Conservation (phyloP, 2,329 filamentous ascomycete genomes). For the Colletotrichum navitas region DNA sequence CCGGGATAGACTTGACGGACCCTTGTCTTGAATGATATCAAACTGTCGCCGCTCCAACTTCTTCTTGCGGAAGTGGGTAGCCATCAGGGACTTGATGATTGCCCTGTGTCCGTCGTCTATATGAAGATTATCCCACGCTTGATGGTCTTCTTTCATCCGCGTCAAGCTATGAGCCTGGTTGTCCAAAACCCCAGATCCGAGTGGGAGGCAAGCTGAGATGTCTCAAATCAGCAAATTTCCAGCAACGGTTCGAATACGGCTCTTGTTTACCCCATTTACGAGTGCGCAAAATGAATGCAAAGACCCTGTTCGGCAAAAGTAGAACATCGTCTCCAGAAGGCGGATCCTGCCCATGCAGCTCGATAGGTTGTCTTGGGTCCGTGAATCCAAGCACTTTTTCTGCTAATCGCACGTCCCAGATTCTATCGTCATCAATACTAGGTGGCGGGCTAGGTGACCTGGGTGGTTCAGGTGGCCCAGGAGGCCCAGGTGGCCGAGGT, state of each 20-base stretch:
- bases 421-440: background rate
- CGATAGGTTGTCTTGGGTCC: background rate
- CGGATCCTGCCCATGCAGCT: background rate
- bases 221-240: background rate
- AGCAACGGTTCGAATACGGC: background rate
- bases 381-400: background rate
- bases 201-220: background rate
- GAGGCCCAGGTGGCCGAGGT: too few species aligned
- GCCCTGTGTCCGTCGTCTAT: background rate
- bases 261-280: background rate
- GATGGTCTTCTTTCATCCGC: background rate
- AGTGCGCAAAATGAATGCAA: background rate
- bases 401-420: background rate
- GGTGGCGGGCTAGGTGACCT: too few species aligned
- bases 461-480: too few species aligned
- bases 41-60: slow-evolving; percentile 49
- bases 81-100: slow-evolving; percentile 29
- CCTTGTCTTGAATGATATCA: slow-evolving; percentile 62
- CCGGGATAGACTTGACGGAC: slow-evolving; percentile 25
- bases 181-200: background rate
- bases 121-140: background rate
- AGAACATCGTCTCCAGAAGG: background rate
- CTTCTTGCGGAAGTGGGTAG: slow-evolving; percentile 56
- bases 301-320: background rate
- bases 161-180: background rate